Evolutionary conservation across 1,139 yeast species (phyloP).

Genomic region (Pichia norvegensis): DNA sequence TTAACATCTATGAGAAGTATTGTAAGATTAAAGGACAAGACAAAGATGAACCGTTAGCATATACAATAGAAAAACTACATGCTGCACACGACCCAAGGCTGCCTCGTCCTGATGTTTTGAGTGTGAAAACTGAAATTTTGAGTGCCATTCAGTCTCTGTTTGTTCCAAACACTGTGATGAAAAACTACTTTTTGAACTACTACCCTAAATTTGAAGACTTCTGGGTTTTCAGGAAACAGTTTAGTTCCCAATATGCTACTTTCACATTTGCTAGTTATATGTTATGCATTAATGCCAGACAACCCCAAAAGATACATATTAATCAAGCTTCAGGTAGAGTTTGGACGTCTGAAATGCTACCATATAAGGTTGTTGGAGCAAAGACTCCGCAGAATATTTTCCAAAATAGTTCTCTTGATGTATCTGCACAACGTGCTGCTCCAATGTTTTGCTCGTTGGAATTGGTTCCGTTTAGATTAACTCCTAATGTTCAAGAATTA

Average conservation of each 20-base stretch:
- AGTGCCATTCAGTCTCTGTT: slow-evolving; percentile 81
- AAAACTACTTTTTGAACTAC: slow-evolving; percentile 53
- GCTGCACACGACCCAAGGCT: slow-evolving; percentile 90
- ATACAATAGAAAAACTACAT: slow-evolving; percentile 75
- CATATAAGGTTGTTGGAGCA: slow-evolving; percentile 63
- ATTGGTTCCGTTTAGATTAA: slow-evolving; percentile 90
- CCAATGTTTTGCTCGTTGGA: slow-evolving; percentile 94
- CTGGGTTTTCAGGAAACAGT: slow-evolving; percentile 95
- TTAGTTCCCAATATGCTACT: slow-evolving; percentile 93
- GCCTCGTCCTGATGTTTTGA: slow-evolving; percentile 86
- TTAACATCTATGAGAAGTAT: slow-evolving; percentile 79
- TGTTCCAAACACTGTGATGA: slow-evolving; percentile 80
- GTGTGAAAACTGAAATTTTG: slow-evolving; percentile 83
- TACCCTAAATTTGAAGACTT: slow-evolving; percentile 84
- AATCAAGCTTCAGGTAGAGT: slow-evolving; percentile 79
- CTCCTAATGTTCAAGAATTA: slow-evolving; percentile 89
- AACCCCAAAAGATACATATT: slow-evolving; percentile 87
- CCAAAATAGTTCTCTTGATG: slow-evolving; percentile 52
- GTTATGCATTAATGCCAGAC: slow-evolving; percentile 90
- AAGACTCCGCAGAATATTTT: slow-evolving; percentile 36
- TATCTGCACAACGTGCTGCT: slow-evolving; percentile 54
- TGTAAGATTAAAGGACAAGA: slow-evolving; percentile 69
- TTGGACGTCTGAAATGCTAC: slow-evolving; percentile 94
- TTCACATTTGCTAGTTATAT: slow-evolving; percentile 87
- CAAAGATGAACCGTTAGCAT: slow-evolving; percentile 85